Evolutionary conservation across 208 protist species (phyloP).

Genomic region (Novymonas esmeraldas): DNA sequence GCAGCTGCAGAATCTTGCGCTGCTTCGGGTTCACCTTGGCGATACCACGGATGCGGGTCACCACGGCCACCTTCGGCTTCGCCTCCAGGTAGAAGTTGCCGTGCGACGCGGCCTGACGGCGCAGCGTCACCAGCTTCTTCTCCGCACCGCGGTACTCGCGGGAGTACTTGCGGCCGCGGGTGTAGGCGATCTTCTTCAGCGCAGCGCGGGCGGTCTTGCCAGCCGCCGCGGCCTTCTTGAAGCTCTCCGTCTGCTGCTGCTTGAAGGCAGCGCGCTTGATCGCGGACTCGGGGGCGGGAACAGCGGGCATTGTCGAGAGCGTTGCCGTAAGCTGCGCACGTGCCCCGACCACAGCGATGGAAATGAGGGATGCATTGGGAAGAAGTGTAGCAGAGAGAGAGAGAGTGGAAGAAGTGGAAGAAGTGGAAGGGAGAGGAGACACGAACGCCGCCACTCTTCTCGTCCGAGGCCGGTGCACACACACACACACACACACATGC

Average conservation of each 20-base stretch:
- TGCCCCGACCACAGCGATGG: not conserved
- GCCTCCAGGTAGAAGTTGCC: conserved; percentile 98
- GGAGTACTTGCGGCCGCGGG: conserved; percentile 92
- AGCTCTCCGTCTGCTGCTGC: conserved; percentile 90
- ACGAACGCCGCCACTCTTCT: too few relatives aligned
- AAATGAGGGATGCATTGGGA: too few relatives aligned
- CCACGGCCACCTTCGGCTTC: conserved; percentile 99
- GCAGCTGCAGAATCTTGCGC: conserved; percentile 99
- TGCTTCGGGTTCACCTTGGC: conserved; percentile 97
- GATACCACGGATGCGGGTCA: conserved; percentile 99
- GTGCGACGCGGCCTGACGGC: conserved; percentile 89
- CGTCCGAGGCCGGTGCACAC: not conserved
- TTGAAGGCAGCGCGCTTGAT: conserved; percentile 92
- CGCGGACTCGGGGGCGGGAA: conserved; percentile 88
- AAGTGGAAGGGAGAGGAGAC: not conserved
- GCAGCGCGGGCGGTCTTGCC: conserved; percentile 69
- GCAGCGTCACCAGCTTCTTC: conserved; percentile 81
- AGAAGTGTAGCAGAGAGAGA: not conserved
- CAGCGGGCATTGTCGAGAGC: conserved; percentile 57
- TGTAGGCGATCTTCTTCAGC: conserved; percentile 78
- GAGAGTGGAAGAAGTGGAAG: not conserved
- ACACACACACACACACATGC: too few relatives aligned
- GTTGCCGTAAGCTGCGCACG: conserved; percentile 12
- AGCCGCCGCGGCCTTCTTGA: conserved; percentile 82
- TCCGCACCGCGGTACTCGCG: conserved; percentile 96